These are phyloP conservation scores for Saturnispora hagleri DNA, from an alignment of 805 yeast species.

Conservation along the genomic window DNA sequence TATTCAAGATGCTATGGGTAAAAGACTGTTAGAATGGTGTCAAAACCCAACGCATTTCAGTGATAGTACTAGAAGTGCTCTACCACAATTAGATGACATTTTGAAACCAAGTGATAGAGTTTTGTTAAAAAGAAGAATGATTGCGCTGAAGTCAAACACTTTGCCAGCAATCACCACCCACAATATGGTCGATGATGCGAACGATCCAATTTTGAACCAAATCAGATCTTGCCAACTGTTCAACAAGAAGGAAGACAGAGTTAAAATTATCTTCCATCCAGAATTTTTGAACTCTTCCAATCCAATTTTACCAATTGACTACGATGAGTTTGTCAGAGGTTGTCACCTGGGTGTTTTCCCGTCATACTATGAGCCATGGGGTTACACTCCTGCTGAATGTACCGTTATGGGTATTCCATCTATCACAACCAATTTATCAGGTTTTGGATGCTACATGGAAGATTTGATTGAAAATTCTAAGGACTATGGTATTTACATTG, in stretches of 20 bases:
- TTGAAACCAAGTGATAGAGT: constrained; percentile 84
- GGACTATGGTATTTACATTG: constrained; percentile 95
- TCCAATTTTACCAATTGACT: constrained; percentile 87
- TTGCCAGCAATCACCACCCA: constrained; percentile 96
- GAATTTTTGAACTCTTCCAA: constrained; percentile 92
- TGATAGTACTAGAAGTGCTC: constrained; percentile 36
- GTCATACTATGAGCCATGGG: constrained; percentile 98
- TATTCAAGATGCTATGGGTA: constrained; percentile 79
- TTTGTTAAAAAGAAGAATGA: constrained; percentile 80
- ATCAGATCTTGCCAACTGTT: constrained; percentile 86
- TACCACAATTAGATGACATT: constrained; percentile 72
- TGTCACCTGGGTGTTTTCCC: constrained; percentile 98
- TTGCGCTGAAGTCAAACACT: constrained; percentile 81
- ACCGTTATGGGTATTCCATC: constrained; percentile 99
- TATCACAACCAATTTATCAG: constrained; percentile 89
- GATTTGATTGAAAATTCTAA: constrained; percentile 88
- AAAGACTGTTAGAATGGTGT: constrained; percentile 83
- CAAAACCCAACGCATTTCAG: constrained; percentile 34
- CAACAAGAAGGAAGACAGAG: constrained; percentile 83
- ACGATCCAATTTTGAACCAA: constrained; percentile 85
- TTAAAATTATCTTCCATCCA: constrained; percentile 94
- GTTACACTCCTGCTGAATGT: constrained; percentile 98
- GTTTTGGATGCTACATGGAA: constrained; percentile 98
- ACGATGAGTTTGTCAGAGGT: constrained; percentile 96
- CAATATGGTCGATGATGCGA: constrained; percentile 88